phyloP scores from a whole-genome alignment of 345 rosid species.

The Brassica incana region DNA sequence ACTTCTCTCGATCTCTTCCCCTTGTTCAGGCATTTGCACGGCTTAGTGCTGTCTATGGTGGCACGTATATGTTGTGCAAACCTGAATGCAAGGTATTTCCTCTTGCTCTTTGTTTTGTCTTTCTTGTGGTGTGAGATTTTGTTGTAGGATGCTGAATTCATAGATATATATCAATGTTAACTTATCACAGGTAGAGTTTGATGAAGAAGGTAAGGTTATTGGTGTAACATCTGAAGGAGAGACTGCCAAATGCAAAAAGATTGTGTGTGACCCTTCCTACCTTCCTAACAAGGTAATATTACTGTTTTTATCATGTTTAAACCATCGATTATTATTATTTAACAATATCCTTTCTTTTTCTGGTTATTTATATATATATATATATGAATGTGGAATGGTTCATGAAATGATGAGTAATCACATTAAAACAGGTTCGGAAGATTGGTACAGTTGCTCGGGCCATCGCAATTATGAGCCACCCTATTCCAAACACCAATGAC shows the following conservation, averaged over 20 bases:
- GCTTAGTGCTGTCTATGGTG: constrained; percentile 93
- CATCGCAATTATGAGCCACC: constrained; percentile 94
- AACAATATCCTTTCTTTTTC: neutral
- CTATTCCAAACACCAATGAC: constrained; percentile 76
- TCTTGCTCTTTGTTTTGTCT: neutral
- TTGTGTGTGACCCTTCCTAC: constrained; percentile 88
- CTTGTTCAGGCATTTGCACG: constrained; percentile 82
- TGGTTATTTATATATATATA: neutral
- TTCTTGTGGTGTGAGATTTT: constrained; percentile 21
- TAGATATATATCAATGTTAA: neutral
- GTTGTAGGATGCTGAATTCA: constrained; percentile 11
- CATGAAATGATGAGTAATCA: constrained; percentile 16
- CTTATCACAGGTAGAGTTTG: constrained; percentile 74
- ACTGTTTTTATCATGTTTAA: constrained; percentile 1
- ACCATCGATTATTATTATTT: neutral
- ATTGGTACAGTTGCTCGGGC: constrained; percentile 93
- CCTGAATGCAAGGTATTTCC: constrained; percentile 80
- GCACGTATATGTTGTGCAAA: constrained; percentile 95
- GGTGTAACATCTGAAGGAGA: constrained; percentile 92
- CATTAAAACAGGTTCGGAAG: constrained; percentile 67
- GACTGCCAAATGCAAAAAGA: constrained; percentile 93
- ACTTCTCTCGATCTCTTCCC: constrained; percentile 20
- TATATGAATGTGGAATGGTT: neutral
- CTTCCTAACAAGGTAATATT: constrained; percentile 65
- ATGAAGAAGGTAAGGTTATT: constrained; percentile 61